phyloP scores from a whole-genome alignment of 1,284 basidiomycete genomes.

The Volvariella volvacea region DNA sequence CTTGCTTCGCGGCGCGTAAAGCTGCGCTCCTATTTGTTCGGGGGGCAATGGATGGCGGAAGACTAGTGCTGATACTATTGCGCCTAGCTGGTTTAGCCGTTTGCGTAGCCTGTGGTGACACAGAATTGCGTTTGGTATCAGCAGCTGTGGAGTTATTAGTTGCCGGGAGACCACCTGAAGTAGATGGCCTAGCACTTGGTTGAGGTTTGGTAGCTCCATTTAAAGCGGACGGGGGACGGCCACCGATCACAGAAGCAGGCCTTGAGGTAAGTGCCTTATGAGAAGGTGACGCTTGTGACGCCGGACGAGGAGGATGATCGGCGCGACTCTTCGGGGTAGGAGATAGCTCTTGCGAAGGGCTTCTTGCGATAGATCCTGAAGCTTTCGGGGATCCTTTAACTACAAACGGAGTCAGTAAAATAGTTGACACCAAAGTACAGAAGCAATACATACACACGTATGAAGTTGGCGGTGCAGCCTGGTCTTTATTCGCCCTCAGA shows the following conservation, averaged over 20 bases:
- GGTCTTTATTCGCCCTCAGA: conserved; percentile 39
- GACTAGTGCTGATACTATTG: conserved; percentile 20
- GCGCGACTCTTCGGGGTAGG: conserved; percentile 5
- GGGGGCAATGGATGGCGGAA: conserved; percentile 53
- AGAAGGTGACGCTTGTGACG: conserved; percentile 19
- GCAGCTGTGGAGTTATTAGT: conserved; percentile 8
- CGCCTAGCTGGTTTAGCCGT: conserved; percentile 10
- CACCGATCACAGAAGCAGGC: conserved; percentile 16
- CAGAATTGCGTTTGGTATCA: conserved; percentile 3
- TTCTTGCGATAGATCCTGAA: conserved; percentile 28
- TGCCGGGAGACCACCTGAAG: not conserved
- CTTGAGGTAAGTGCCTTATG: conserved; percentile 12
- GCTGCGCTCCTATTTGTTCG: conserved; percentile 68
- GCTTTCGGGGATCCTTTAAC: conserved; percentile 26
- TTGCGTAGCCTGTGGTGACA: not conserved
- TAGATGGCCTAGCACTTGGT: conserved; percentile 6
- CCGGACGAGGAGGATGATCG: conserved; percentile 19
- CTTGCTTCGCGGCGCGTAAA: conserved; percentile 64
- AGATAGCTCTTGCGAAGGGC: conserved; percentile 22
- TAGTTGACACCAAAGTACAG: not conserved
- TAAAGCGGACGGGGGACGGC: conserved; percentile 12
- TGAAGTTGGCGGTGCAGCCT: conserved; percentile 56
- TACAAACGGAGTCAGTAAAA: conserved; percentile 1
- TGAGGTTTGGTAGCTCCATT: conserved; percentile 8
- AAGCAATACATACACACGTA: conserved; percentile 49